Percentiles rank a stretch among this genome's conserved stretches.
phyloP scores from a whole-genome alignment of 805 yeast genomes.

The Metschnikowia colocasiae region DNA sequence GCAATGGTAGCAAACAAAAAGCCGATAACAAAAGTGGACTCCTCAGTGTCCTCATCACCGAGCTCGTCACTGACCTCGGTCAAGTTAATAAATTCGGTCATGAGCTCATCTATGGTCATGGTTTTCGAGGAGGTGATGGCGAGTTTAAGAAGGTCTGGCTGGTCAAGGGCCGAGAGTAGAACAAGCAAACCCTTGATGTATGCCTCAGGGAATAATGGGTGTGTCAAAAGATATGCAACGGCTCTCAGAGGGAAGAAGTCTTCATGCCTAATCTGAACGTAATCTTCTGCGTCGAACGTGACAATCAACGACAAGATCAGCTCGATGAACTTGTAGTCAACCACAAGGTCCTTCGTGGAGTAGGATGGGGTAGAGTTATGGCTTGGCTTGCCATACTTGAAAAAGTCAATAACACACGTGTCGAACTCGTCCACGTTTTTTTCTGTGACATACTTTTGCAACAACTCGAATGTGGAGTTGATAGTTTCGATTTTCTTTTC shows the following conservation, averaged over 20 bases:
- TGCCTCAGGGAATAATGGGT: conserved; percentile 75
- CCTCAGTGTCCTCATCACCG: conserved; percentile 8
- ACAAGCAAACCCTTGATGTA: conserved; percentile 54
- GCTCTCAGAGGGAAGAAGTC: conserved; percentile 52
- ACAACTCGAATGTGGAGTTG: conserved; percentile 21
- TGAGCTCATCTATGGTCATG: conserved; percentile 59
- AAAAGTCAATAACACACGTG: conserved; percentile 23
- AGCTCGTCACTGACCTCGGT: conserved; percentile 23
- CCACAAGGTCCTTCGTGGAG: conserved; percentile 59
- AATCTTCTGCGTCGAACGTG: conserved; percentile 14
- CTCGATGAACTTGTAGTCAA: conserved; percentile 55
- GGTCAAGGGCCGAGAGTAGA: conserved; percentile 38
- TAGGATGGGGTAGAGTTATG: conserved; percentile 18
- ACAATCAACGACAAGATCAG: conserved; percentile 44
- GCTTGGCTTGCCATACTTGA: conserved; percentile 8
- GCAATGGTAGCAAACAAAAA: conserved; percentile 34
- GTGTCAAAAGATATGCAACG: conserved; percentile 73
- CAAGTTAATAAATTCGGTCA: conserved; percentile 51
- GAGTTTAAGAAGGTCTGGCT: conserved; percentile 70
- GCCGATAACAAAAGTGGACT: conserved; percentile 13
- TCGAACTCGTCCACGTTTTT: conserved; percentile 16
- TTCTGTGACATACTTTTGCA: conserved; percentile 6
- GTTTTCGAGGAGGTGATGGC: conserved; percentile 78
- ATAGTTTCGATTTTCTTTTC: conserved; percentile 4
- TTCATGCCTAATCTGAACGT: conserved; percentile 24